These are phyloP conservation scores for Dioscorea alata DNA, from an alignment of 106 monocot genomes.

Conservation along the genomic window DNA sequence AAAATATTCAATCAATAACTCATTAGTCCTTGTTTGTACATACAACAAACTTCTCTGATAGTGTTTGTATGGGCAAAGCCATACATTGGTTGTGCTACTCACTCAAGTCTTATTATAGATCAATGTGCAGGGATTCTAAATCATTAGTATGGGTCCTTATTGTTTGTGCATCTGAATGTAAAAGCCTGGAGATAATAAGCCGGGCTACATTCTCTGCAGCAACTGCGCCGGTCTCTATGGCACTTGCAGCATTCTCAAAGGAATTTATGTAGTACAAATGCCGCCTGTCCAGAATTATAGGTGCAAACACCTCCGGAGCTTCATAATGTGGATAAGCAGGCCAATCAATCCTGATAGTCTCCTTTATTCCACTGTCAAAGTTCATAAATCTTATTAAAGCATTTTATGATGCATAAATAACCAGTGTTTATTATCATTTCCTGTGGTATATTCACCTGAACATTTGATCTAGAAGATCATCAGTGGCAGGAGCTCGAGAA, in stretches of 20 bases:
- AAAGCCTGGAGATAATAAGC: constrained; percentile 68
- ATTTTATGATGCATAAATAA: background rate
- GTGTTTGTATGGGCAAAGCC: no score
- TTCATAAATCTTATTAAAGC: background rate
- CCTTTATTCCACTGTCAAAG: constrained; percentile 49
- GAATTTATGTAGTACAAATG: constrained; percentile 98
- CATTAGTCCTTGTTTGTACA: no score
- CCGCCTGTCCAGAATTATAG: constrained; percentile 63
- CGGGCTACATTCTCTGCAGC: constrained; percentile 92
- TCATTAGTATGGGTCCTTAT: background rate
- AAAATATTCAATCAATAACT: no score
- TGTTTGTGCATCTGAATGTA: background rate
- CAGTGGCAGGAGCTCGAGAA: constrained; percentile 52
- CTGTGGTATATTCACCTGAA: constrained; percentile 49
- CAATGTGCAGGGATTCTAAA: constrained; percentile 6
- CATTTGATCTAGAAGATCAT: constrained; percentile 58
- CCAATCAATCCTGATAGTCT: constrained; percentile 76
- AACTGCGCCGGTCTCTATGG: constrained; percentile 85
- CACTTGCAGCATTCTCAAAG: constrained; percentile 93
- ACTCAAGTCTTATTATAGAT: background rate
- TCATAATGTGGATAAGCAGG: constrained; percentile 88
- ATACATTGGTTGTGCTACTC: no score
- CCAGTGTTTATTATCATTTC: background rate
- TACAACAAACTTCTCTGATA: no score
- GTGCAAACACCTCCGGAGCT: constrained; percentile 88